Conservation (phyloP, 768 basidiomycete species). For the Mycena galopus region DNA sequence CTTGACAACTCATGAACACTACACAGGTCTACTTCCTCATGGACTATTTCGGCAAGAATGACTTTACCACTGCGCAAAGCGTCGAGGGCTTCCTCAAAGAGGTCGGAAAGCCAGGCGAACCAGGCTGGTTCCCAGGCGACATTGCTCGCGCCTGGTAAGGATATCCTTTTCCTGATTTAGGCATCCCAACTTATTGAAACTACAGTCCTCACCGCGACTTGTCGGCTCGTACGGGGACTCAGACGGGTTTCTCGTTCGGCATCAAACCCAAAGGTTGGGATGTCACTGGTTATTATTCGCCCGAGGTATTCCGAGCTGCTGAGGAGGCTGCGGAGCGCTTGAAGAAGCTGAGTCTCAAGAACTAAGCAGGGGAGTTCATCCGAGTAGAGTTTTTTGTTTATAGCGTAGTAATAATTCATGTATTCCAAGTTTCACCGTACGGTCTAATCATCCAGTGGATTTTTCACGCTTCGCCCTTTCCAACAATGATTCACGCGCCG, state of each 20-base stretch:
- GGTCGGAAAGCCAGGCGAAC: slow-evolving; percentile 33
- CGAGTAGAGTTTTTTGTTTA: no score
- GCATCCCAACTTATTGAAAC: background rate
- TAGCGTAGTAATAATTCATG: no score
- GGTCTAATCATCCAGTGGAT: no score
- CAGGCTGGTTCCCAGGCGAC: slow-evolving; percentile 34
- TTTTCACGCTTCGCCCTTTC: no score
- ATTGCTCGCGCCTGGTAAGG: slow-evolving; percentile 31
- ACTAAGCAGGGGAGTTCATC: no score
- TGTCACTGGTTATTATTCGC: slow-evolving; percentile 34
- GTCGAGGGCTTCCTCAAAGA: slow-evolving; percentile 33
- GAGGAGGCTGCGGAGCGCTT: slow-evolving; percentile 8
- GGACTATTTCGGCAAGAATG: slow-evolving; percentile 25
- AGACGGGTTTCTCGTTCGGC: slow-evolving; percentile 35
- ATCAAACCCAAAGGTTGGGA: slow-evolving; percentile 36
- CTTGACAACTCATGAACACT: background rate
- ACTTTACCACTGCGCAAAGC: slow-evolving; percentile 8
- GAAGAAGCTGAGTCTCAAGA: background rate
- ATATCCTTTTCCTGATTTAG: background rate
- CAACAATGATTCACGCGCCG: no score
- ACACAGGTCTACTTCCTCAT: slow-evolving; percentile 22
- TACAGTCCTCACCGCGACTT: slow-evolving; percentile 25
- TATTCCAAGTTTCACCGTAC: no score
- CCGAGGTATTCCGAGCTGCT: slow-evolving; percentile 28
- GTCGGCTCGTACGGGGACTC: slow-evolving; percentile 24